Base-by-base conservation (phyloP, 2,329 filamentous ascomycete species). In the Aspergillus fructus region DNA sequence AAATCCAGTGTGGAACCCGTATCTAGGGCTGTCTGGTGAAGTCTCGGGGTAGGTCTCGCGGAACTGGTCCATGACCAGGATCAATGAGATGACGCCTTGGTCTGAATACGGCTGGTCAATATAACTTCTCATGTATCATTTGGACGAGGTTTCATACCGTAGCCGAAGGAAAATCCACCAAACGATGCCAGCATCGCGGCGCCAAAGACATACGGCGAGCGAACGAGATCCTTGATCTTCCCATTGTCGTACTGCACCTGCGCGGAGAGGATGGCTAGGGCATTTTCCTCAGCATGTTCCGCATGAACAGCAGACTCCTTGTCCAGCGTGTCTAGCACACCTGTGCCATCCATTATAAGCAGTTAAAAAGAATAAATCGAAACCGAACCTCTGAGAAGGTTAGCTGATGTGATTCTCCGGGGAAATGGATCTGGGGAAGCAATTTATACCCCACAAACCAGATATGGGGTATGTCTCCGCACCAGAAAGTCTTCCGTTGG, bases 11-110 rank as follows among this genome's bases (percentile, higher is more conserved):
- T 30, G 27, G 27, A 30, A 30, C 0, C 27, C 27, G 27, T 30
- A 30, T 30, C 27, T 1, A 8, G 27, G 27, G 27, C 27, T 30
- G 3, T 30, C 27, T 30, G 27, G 27, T 1, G 27, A 30, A 0
- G 27, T 30, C 27, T 30, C 27, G 9, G 27, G 27, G 9, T 30
- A 30, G 8, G 27, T 30, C 27, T 69, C 64, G 5, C 77, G 68
- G 59, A 81, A 81, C 49, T 79, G 76, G 23, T 75, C 69, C 78
- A 80, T 81, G 37, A 78, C 75, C 3, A 80, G 67, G 19, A 76
- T 79, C 12, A 80, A 55, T 2, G 70, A 72, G 17, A 73, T 68
- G 15, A 73, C 71, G 9, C 70, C 68, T 53, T 71, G 66, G 6
- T 66, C 62, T 61, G 21, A 37, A 9, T 9, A 30, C 27, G 8